Base-by-base conservation (phyloP, 192 early-diverging fungal species). In the Mortierella alpina region DNA sequence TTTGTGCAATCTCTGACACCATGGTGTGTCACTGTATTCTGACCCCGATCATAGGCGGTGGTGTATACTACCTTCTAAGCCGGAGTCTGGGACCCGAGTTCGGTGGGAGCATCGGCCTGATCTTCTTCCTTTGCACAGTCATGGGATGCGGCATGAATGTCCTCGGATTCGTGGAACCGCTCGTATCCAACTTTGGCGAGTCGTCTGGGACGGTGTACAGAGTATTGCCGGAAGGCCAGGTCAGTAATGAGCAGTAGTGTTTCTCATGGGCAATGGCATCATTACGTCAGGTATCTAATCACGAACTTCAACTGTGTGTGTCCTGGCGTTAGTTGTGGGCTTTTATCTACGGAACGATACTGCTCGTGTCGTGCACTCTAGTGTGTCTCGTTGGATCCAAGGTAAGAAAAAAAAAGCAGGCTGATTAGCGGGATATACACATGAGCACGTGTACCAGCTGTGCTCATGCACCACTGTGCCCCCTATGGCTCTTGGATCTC, bases 11-110 rank as follows among this genome's bases (percentile, higher is more conserved):
- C n/a, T 23, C 22, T 55, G 42, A 47, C 39, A 15, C 13, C 20
- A 45, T 49, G 17, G 12, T 72, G 22, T 14, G 17, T n/a, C 85
- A 9, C 3, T 31, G 22, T 62, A 14, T 48, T 9, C 7, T 7
- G 42, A 22, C 22, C 14, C 45, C 14, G 17, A 17, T 46, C 31
- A 51, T 84, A 85, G 87, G 88, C 56, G 92, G 92, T 59, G 91
- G 92, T 15, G 86, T 89, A 7, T 93, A 93, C 84, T 93, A 92
- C 72, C 86, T 93, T 63, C 73, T 92, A 13, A 89, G 88, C 60
- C 85, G 91, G 41, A 88, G 86, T 52, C 79, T 93, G 57, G 92
- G 92, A 23, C 88, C 92, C 42, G 92, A 93, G 73, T 93, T 93
- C 82, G 92, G 92, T 63, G 92, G 91, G 45, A 89, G 87, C 66